phyloP scores from a whole-genome alignment of 331 rosid genomes.

The Telfairia occidentalis region DNA sequence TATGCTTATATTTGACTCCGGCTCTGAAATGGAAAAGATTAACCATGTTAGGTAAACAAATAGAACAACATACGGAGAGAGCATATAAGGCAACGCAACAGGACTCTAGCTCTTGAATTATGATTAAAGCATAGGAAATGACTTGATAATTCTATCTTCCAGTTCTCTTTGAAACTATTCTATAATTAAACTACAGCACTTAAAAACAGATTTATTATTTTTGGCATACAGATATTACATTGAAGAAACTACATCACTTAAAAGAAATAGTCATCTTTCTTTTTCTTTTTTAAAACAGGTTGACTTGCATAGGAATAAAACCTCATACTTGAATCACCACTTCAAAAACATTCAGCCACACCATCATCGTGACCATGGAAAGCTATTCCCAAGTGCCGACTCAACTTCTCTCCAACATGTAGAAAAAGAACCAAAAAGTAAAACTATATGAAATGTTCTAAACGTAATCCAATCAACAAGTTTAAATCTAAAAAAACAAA shows the following conservation, averaged over 20 bases:
- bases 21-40: neutral
- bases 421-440: neutral
- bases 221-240: neutral
- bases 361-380: neutral
- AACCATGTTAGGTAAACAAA: neutral
- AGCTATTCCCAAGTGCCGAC: neutral
- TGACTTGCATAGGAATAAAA: neutral
- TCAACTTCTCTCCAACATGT: neutral
- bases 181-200: neutral
- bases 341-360: neutral
- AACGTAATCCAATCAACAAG: neutral
- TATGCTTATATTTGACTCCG: conserved; percentile 12
- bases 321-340: neutral
- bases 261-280: neutral
- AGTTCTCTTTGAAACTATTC: neutral
- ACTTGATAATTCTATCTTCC: neutral
- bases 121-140: neutral
- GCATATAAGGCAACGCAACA: neutral
- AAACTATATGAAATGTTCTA: neutral
- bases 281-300: neutral
- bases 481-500: neutral
- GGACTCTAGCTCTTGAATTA: neutral
- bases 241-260: neutral
- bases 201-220: neutral
- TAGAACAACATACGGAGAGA: neutral